A percentile compares a stretch with the other conserved stretches of the same genome.
Conservation (phyloP, 441 rosid species). For the Croton setiger region DNA sequence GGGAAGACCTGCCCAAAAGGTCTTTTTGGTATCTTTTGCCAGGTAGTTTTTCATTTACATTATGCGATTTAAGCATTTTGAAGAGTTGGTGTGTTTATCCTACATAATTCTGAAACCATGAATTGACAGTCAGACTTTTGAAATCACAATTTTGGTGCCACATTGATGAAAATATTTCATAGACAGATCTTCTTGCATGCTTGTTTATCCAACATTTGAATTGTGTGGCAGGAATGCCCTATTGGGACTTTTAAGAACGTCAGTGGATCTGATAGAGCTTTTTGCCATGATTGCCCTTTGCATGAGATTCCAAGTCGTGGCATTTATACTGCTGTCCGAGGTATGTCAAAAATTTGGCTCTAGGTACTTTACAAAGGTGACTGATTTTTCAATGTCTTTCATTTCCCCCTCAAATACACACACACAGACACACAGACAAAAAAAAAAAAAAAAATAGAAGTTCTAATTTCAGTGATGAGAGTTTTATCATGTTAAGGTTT, state of each 20-base stretch:
- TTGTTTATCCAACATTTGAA: conserved; percentile 21
- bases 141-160: neutral
- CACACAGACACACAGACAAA: neutral
- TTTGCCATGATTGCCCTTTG: conserved; percentile 64
- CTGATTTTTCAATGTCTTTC: neutral
- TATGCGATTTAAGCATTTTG: conserved; percentile 7
- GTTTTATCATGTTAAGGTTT: conserved; percentile 3
- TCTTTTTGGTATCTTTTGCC: conserved; percentile 78
- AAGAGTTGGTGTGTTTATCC: neutral
- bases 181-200: no score
- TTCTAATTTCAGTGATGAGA: conserved; percentile 1
- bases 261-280: conserved; percentile 66
- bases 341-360: conserved; percentile 25
- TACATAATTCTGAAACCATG: neutral
- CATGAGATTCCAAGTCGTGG: conserved; percentile 80
- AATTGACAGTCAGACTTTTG: neutral
- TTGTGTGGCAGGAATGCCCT: conserved; percentile 76
- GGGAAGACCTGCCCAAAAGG: conserved; percentile 92
- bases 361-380: neutral
- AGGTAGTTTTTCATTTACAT: conserved; percentile 41
- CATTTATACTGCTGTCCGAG: conserved; percentile 57
- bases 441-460: neutral
- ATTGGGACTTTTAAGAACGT: conserved; percentile 78
- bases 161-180: neutral
- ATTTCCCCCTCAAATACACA: neutral